Evolutionary conservation across 305 asterid genomes (phyloP), one percentile per base, ranked within the genome.

Genomic region (Solanum hybrid): DNA sequence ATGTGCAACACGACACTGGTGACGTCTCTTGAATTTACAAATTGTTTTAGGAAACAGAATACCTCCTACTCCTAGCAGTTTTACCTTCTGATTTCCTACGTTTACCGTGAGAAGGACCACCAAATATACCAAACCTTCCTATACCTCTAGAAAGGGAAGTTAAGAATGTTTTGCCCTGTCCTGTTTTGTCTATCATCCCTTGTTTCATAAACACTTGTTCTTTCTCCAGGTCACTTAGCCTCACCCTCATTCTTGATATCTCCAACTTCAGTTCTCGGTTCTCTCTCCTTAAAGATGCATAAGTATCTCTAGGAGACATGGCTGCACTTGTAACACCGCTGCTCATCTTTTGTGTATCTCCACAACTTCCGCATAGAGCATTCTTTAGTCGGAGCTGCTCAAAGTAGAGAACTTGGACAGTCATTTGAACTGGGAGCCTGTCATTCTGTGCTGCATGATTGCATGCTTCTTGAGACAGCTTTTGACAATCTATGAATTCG

Each of bases 381-480:
- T 90, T 93, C 93, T 92, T 94, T 89, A 95, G 73, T 8, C 95
- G 92, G 4, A 94, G 90, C 90, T 94, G 97, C 93, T 95, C 97
- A 17, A 90, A 93, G 75, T 94, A 94, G 5, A 94, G 94, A 40
- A 95, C 98, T 64, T 92, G 91, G 78, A 94, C 94, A 56, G 91
- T 93, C 93, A 95, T 75, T 78, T 94, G 94, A 75, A 93, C 94
- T 2, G 97, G 97, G 69, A 95, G 94, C 84, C 96, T 87, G 80
- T 94, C 97, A 51, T 94, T 94, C 73, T 93, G 97, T 17, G 96
- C 95, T 32, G 98, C 97, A 82, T 95, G 97, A 40, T 92, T 93
- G 94, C 95, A 93, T 2, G 96, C 98, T 87, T 95, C 96, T 88
- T 92, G 94, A 22, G 95, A 94, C 17, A 95, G 95, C 90, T 94